Evolutionary conservation across 345 rosid species (phyloP), one percentile per base, ranked within the genome.

Genomic region (Trapa incisa): DNA sequence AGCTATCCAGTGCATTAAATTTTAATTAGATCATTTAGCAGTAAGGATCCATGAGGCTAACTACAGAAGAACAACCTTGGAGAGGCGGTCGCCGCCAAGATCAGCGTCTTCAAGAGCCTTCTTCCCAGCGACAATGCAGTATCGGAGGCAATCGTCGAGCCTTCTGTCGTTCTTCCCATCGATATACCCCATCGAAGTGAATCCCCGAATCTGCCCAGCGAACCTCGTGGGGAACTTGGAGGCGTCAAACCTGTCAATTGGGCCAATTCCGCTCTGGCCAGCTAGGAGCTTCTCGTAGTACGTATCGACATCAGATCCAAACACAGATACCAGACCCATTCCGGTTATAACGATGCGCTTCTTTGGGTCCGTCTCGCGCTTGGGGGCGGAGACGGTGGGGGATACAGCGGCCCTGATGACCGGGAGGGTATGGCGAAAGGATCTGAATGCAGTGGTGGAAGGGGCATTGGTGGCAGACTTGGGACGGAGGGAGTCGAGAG

Each of bases 131-230:
- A 94, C 99, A 84, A 94, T 84, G 89, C 97, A 85, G 77, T 94
- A 94, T 81, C 96, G 81, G 87, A 91, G 84, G 77, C 96, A 89
- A 83, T 94, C 96, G 68, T 94, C 99, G 62, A 91, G 93, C 61
- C 99, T 68, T 74, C 99, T 76, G 75, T 94, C 97, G 67, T 91
- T 94, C 84, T 94, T 94, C 37, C 96, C 96, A 71, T 91, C 97
- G 71, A 94, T 89, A 75, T 86, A 87, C 3, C 96, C 99, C 70
- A 84, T 72, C 0, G 96, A 77, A 67, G 43, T 72, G 80, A 94
- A 91, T 68, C 99, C 97, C 47, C 90, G 87, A 83, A 94, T 89
- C 96, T 94, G 99, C 29, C 97, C 99, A 6, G 83, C 99, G 81
- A 94, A 94, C 67, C 97, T 78, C 66, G 99, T 91, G 0, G 99